Conservation (phyloP, 2,329 filamentous ascomycete species). For the Neopestalotiopsis rosae region DNA sequence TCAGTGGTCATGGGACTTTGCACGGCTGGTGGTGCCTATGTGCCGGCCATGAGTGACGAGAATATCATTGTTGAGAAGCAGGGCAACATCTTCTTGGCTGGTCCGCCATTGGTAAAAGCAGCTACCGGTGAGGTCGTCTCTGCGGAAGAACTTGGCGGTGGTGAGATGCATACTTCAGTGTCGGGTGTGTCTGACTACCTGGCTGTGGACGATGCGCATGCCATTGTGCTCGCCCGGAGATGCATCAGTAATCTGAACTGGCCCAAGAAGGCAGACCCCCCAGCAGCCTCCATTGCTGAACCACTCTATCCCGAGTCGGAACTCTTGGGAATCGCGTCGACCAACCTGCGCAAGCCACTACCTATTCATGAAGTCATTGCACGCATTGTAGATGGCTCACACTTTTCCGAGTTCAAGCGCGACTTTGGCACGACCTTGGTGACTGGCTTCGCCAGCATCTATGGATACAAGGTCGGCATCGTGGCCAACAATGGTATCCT, state of each 20-base stretch:
- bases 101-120: constrained; percentile 92
- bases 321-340: constrained; percentile 86
- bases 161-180: constrained; percentile 85
- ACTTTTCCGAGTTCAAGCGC: constrained; percentile 93
- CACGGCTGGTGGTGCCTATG: constrained; percentile 94
- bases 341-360: constrained; percentile 85
- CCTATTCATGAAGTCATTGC: constrained; percentile 91
- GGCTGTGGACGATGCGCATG: constrained; percentile 92
- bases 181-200: constrained; percentile 96
- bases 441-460: constrained; percentile 88
- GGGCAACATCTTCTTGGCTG: constrained; percentile 96
- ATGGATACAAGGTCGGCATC: constrained; percentile 90
- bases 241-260: constrained; percentile 91
- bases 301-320: constrained; percentile 82
- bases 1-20: constrained; percentile 97
- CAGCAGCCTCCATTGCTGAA: constrained; percentile 64
- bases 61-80: constrained; percentile 95
- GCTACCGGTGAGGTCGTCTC: constrained; percentile 92
- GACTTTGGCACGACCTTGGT: constrained; percentile 89
- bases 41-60: constrained; percentile 97
- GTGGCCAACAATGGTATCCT: constrained; percentile 96
- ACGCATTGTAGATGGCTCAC: constrained; percentile 87
- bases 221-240: constrained; percentile 81
- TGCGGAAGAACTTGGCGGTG: constrained; percentile 89
- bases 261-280: constrained; percentile 56